Evolutionary conservation across 805 yeast genomes (phyloP).

Genomic region (Kuraishia molischiana): DNA sequence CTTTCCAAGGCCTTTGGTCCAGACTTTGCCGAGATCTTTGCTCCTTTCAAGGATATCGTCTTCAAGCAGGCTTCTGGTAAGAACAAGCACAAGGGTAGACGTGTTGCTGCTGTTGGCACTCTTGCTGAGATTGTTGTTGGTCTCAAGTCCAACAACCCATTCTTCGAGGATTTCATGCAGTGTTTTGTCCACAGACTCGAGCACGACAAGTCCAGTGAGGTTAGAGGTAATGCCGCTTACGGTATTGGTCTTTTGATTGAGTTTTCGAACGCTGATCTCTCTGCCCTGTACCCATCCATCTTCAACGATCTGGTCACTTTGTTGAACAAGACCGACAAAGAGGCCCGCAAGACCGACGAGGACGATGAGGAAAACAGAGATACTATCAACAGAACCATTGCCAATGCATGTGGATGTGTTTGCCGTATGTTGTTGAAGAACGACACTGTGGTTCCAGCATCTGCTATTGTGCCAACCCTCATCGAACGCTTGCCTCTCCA

Average conservation of each 20-base stretch:
- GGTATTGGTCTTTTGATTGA: slow-evolving; percentile 79
- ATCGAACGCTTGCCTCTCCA: slow-evolving; percentile 75
- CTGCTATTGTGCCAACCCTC: slow-evolving; percentile 65
- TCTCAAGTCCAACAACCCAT: slow-evolving; percentile 57
- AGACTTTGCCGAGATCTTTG: slow-evolving; percentile 65
- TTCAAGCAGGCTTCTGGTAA: slow-evolving; percentile 47
- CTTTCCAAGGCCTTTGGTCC: slow-evolving; percentile 69
- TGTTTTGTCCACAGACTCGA: slow-evolving; percentile 60
- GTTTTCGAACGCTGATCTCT: slow-evolving; percentile 33
- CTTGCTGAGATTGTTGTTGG: slow-evolving; percentile 83
- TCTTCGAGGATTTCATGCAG: slow-evolving; percentile 58
- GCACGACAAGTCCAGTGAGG: slow-evolving; percentile 74
- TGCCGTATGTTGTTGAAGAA: slow-evolving; percentile 80
- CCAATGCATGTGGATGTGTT: slow-evolving; percentile 96
- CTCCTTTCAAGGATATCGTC: slow-evolving; percentile 58
- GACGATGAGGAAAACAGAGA: slow-evolving; percentile 75
- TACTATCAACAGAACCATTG: slow-evolving; percentile 71
- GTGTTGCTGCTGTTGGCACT: slow-evolving; percentile 81
- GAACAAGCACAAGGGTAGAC: slow-evolving; percentile 54
- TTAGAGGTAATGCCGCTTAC: slow-evolving; percentile 90
- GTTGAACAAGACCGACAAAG: slow-evolving; percentile 70
- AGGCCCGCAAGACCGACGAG: slow-evolving; percentile 45
- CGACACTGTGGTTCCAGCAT: slow-evolving; percentile 64
- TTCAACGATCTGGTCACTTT: slow-evolving; percentile 60
- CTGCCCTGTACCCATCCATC: slow-evolving; percentile 48